Evolutionary conservation across 2,329 filamentous ascomycete species (phyloP).

Genomic region (Fusarium miscanthi): DNA sequence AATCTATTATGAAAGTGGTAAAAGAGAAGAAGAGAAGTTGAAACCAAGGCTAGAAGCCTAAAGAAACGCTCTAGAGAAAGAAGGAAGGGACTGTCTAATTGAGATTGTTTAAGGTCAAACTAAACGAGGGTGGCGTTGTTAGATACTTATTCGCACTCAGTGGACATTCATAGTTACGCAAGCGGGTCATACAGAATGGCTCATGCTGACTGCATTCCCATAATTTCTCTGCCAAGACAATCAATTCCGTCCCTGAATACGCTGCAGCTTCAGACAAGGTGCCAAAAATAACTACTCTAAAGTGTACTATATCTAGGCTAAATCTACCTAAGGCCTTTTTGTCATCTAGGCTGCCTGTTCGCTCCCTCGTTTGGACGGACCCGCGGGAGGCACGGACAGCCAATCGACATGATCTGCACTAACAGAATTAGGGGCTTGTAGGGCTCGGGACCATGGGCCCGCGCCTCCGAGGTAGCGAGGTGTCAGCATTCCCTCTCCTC

Average conservation of each 20-base stretch:
- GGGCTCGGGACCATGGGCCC: slow-evolving; percentile 11
- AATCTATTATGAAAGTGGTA: background rate
- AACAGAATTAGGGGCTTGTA: background rate
- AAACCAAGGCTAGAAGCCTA: background rate
- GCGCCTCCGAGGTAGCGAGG: slow-evolving; percentile 31
- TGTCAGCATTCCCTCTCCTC: slow-evolving; percentile 1
- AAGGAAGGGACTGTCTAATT: background rate
- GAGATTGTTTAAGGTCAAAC: background rate
- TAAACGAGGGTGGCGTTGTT: background rate
- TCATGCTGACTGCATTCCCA: slow-evolving; percentile 9
- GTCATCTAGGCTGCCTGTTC: background rate
- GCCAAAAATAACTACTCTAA: accelerated
- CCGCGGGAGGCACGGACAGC: background rate
- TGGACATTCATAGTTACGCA: background rate
- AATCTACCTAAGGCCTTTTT: background rate
- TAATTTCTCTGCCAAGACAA: background rate
- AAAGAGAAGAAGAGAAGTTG: background rate
- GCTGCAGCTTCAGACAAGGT: accelerated
- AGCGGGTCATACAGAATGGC: background rate
- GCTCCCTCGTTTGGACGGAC: background rate
- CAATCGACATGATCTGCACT: slow-evolving; percentile 9
- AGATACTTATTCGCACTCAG: background rate
- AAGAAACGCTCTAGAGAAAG: background rate
- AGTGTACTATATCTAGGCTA: accelerated
- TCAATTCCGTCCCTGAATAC: background rate